A percentile compares a stretch with the other conserved stretches of the same genome.
Evolutionary conservation across 192 early-diverging fungal genomes (phyloP).

Genomic region (Allomyces macrogynus): DNA sequence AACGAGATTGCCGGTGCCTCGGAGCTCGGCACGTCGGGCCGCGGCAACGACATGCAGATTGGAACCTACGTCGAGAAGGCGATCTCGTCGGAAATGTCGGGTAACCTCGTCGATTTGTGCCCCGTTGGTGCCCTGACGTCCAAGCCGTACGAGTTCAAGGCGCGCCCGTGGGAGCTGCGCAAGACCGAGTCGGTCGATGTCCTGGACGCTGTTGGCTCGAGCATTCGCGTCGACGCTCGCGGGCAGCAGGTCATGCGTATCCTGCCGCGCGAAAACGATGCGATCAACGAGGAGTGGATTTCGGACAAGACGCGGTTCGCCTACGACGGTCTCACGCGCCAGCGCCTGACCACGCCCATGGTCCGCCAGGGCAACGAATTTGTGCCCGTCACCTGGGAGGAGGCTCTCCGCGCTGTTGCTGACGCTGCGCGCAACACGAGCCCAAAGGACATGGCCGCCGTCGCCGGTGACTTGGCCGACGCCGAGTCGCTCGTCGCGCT

Average conservation of each 20-base stretch:
- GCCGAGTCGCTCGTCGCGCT: slow-evolving; percentile 82
- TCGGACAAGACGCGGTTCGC: slow-evolving; percentile 92
- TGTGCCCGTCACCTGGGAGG: slow-evolving; percentile 62
- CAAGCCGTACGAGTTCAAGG: slow-evolving; percentile 85
- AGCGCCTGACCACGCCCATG: slow-evolving; percentile 82
- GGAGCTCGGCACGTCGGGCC: slow-evolving; percentile 84
- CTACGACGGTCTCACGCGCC: slow-evolving; percentile 87
- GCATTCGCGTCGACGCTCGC: slow-evolving; percentile 87
- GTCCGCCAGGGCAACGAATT: slow-evolving; percentile 66
- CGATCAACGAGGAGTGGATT: slow-evolving; percentile 99
- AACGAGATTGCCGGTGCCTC: slow-evolving; percentile 92
- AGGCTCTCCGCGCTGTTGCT: slow-evolving; percentile 57
- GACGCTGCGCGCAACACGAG: slow-evolving; percentile 34
- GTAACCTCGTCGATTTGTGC: slow-evolving; percentile 93
- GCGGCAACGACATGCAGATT: slow-evolving; percentile 97
- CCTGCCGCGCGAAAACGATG: slow-evolving; percentile 85
- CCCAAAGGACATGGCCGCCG: slow-evolving; percentile 48
- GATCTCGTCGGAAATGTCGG: slow-evolving; percentile 83
- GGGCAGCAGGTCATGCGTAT: slow-evolving; percentile 94
- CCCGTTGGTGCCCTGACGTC: slow-evolving; percentile 94
- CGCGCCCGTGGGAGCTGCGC: slow-evolving; percentile 93
- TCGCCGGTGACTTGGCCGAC: slow-evolving; percentile 83
- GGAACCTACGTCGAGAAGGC: slow-evolving; percentile 83
- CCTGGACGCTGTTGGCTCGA: slow-evolving; percentile 80
- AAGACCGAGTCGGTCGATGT: slow-evolving; percentile 92